These are phyloP conservation scores for Ramaria sp. DNA, from an alignment of 768 basidiomycete species.

Conservation along the genomic window DNA sequence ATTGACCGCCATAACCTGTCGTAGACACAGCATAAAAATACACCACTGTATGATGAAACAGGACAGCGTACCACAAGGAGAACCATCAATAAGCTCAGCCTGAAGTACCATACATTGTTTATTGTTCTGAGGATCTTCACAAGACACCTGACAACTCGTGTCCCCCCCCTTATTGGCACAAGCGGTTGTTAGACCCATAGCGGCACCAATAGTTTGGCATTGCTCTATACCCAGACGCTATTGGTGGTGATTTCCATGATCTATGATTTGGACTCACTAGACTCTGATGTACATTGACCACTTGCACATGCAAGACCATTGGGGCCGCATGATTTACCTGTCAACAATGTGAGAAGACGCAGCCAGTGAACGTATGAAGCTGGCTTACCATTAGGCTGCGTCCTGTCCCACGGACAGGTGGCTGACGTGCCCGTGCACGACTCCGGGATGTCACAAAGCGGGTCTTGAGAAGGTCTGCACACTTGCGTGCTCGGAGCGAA, in stretches of 20 bases:
- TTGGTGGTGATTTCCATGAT: constrained; percentile 8
- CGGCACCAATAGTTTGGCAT: constrained; percentile 62
- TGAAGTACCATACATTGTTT: constrained; percentile 62
- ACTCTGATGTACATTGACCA: constrained; percentile 67
- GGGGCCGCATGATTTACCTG: constrained; percentile 56
- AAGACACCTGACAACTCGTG: constrained; percentile 67
- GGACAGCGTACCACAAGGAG: constrained; percentile 57
- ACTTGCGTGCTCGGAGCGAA: constrained; percentile 60
- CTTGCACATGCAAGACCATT: constrained; percentile 60
- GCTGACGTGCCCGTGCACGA: constrained; percentile 67
- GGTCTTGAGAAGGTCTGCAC: constrained; percentile 60
- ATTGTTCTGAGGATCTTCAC: constrained; percentile 52
- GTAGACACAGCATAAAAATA: not conserved
- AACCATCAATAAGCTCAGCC: constrained; percentile 66
- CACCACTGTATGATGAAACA: not conserved
- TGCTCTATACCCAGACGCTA: constrained; percentile 36
- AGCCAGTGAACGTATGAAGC: not conserved
- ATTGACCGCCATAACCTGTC: constrained; percentile 61
- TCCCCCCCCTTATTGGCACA: constrained; percentile 57
- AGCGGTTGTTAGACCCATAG: constrained; percentile 54
- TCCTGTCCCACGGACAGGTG: constrained; percentile 55
- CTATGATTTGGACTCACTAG: constrained; percentile 33
- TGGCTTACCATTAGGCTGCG: constrained; percentile 49
- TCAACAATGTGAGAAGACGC: constrained; percentile 10
- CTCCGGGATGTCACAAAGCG: constrained; percentile 59